phyloP scores from a whole-genome alignment of 306 rosid species.

The Dryas alaskensis region DNA sequence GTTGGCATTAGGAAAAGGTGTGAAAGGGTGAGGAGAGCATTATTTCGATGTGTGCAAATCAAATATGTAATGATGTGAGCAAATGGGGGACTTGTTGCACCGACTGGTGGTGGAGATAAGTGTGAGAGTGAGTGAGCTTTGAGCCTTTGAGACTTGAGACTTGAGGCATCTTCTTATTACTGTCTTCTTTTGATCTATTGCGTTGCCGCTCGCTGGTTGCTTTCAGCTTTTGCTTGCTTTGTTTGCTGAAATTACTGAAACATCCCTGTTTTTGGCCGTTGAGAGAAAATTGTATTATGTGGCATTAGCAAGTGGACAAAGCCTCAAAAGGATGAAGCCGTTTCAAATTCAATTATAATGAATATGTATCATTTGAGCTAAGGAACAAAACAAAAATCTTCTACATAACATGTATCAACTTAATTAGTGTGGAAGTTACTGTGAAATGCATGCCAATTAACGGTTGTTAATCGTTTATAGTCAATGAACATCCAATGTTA shows the following conservation, averaged over 20 bases:
- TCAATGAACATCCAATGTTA: no score
- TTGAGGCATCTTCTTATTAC: not conserved
- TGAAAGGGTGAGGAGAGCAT: not conserved
- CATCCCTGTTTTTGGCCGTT: constrained; percentile 38
- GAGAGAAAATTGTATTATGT: not conserved
- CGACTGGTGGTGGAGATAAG: constrained; percentile 9
- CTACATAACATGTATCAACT: no score
- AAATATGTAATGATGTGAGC: constrained; percentile 7
- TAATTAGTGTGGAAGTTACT: no score
- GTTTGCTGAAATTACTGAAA: constrained; percentile 31
- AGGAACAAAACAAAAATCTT: no score
- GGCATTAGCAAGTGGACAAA: no score
- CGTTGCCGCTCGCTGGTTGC: constrained; percentile 31
- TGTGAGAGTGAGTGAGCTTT: constrained; percentile 24
- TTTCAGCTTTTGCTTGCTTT: constrained; percentile 5
- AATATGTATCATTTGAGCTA: no score
- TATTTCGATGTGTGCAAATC: constrained; percentile 6
- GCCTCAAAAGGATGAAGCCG: no score
- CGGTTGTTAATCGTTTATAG: no score
- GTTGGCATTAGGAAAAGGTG: not conserved
- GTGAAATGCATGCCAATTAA: no score
- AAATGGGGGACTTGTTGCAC: not conserved
- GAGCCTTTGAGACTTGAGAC: no score
- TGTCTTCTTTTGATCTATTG: constrained; percentile 10
- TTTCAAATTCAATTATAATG: no score